Percentiles rank a stretch among this genome's conserved stretches.
Conservation (phyloP, 2,329 filamentous ascomycete genomes). For the Beauveria bassiana region DNA sequence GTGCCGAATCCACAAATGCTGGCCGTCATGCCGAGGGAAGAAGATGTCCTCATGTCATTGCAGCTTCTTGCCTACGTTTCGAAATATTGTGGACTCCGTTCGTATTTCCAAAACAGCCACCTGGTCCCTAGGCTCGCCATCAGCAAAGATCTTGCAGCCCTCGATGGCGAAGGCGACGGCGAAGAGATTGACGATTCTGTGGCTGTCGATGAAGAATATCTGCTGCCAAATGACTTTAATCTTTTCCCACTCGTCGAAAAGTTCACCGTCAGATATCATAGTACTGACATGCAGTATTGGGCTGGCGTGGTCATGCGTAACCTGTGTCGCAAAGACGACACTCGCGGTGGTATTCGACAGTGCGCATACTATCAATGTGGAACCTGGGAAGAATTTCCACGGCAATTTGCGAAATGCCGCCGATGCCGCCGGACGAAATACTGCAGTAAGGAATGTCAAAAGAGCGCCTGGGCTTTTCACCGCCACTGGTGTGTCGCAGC, state of each 20-base stretch:
- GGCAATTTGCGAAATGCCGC: conserved; percentile 96
- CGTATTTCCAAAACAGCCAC: conserved; percentile 93
- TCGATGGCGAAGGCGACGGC: conserved; percentile 60
- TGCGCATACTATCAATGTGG: conserved; percentile 98
- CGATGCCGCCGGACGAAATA: conserved; percentile 95
- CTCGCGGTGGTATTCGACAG: conserved; percentile 85
- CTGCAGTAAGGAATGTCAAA: conserved; percentile 99
- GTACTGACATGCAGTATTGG: conserved; percentile 99
- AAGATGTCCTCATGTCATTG: conserved; percentile 96
- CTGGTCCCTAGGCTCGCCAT: conserved; percentile 89
- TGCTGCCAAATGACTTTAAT: conserved; percentile 91
- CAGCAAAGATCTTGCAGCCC: conserved; percentile 69
- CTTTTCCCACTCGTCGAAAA: conserved; percentile 98
- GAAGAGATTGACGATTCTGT: conserved; percentile 43
- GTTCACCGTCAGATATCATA: conserved; percentile 92
- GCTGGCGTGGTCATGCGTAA: conserved; percentile 98
- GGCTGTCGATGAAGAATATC: conserved; percentile 76
- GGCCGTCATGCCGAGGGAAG: conserved; percentile 89
- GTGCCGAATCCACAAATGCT: conserved; percentile 66
- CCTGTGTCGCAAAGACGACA: conserved; percentile 95
- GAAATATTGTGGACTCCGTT: conserved; percentile 93
- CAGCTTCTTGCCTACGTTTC: conserved; percentile 96
- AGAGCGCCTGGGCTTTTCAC: conserved; percentile 97
- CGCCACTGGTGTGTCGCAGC: conserved; percentile 93
- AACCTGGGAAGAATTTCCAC: conserved; percentile 94